Percentiles rank a stretch among this genome's conserved stretches.
phyloP scores from a whole-genome alignment of 176 grass and related monocot genomes.

The Oryza glumipatula region DNA sequence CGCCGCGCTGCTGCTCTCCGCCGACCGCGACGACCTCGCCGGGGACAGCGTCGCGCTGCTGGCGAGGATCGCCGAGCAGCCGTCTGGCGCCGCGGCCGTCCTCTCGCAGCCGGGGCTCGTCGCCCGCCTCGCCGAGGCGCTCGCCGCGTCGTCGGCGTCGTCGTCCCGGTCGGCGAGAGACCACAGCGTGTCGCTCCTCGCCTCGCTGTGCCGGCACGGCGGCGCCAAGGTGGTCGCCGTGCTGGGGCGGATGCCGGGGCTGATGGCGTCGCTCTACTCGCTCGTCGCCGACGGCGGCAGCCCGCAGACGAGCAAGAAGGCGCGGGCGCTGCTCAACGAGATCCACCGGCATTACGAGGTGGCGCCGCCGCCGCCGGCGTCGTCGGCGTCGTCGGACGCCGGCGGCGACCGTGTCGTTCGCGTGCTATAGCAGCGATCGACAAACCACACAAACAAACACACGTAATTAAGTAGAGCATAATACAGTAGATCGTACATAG shows the following conservation, averaged over 20 bases:
- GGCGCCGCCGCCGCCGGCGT: neutral
- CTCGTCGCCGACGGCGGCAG: conserved; percentile 68
- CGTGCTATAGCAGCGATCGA: conserved; percentile 42
- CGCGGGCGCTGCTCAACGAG: conserved; percentile 64
- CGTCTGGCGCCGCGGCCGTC: conserved; percentile 52
- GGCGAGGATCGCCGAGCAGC: conserved; percentile 59
- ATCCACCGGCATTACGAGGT: conserved; percentile 62
- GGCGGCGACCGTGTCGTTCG: conserved; percentile 53
- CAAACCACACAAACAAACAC: neutral
- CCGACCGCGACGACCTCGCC: conserved; percentile 44
- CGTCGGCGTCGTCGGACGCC: neutral
- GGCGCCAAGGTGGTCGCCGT: conserved; percentile 56
- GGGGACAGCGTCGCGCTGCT: conserved; percentile 60
- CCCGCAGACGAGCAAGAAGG: conserved; percentile 57
- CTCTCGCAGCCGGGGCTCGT: conserved; percentile 40
- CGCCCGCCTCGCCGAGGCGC: conserved; percentile 46
- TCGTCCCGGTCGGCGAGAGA: conserved; percentile 63
- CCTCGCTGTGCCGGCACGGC: conserved; percentile 60
- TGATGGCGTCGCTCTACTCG: conserved; percentile 62
- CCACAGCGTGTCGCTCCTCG: conserved; percentile 60
- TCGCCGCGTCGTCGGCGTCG: conserved; percentile 18
- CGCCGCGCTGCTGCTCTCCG: conserved; percentile 32
- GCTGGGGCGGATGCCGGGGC: conserved; percentile 57
- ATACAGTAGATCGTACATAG: neutral
- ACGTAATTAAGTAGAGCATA: conserved; percentile 10